These are phyloP conservation scores for Volvox reticuliferus DNA, from an alignment of 139 green algal genomes.

Conservation along the genomic window DNA sequence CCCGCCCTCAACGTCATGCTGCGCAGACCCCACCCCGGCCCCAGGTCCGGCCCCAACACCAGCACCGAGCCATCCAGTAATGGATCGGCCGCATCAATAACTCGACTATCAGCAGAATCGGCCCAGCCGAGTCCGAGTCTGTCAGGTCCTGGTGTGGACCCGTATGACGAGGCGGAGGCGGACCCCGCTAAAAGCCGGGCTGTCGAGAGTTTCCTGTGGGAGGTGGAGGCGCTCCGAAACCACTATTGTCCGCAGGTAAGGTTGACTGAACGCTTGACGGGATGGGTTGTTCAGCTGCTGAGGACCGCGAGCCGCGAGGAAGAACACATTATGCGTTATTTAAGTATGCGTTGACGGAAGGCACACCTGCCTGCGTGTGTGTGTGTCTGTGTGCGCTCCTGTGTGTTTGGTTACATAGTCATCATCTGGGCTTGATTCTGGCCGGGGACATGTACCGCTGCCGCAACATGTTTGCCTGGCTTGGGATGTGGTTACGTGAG, in stretches of 20 bases:
- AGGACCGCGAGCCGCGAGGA: no score
- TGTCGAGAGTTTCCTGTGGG: conserved; percentile 96
- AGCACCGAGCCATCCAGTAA: background rate
- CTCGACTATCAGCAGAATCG: no score
- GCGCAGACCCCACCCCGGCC: conserved; percentile 67
- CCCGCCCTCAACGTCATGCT: conserved; percentile 88
- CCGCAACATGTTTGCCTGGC: background rate
- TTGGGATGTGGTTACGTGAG: background rate
- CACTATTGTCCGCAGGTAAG: conserved; percentile 90
- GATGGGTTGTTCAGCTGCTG: no score
- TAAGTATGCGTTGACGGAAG: no score
- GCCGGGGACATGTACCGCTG: background rate
- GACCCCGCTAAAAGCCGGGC: conserved; percentile 84
- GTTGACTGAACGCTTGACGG: no score
- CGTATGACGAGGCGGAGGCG: conserved; percentile 67
- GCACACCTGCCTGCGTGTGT: no score
- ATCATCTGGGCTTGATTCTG: background rate
- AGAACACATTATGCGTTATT: no score
- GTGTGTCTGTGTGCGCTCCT: background rate
- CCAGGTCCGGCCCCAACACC: background rate
- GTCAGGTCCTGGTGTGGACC: conserved; percentile 54
- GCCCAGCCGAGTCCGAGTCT: no score
- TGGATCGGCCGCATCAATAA: no score
- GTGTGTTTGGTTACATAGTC: background rate
- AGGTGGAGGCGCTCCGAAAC: conserved; percentile 84